Base-by-base conservation (phyloP, 2,329 filamentous ascomycete genomes). In the Coleophoma crateriformis region DNA sequence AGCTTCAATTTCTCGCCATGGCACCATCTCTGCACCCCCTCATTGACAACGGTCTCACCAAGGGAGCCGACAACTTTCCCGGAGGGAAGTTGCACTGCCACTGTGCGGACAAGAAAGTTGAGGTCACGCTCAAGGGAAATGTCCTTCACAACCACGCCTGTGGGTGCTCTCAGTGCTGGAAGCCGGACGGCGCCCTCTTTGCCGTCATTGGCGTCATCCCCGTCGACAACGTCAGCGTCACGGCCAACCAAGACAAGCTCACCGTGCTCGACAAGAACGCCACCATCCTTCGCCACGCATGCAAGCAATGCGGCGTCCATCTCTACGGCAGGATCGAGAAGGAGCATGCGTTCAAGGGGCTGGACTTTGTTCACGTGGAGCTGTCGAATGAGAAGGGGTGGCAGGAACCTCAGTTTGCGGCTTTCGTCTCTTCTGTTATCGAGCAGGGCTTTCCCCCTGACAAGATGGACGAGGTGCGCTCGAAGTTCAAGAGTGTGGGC, bases 161-260 rank as follows among this genome's bases (percentile, higher is more conserved):
- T 67, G 83, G 83, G 54, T 87, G 84, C 69, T 85, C 81, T 48
- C 84, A 86, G 66, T 87, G 84, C 76, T 87, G 82, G 82, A 87
- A 86, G 67, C 84, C 84, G 5, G 50, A 66, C 2, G 79, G 79
- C 32, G 73, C 81, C 0, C 75, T 87, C 53, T 87, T 87, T 72
- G 78, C 78, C 52, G 61, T 87, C 57, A 74, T 87, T 44, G 82
- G 69, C 50, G 83, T 87, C 47, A 67, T 86, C 2, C 76, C 84
- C 6, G 64, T 66, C 7, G 75, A 78, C 46, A 71, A 78, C 46
- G 53, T 87, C 44, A 59, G 61, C 17, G 78, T 87, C 15, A 79
- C 79, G 0, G 75, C 79, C 58, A 79, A 84, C 67, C 71, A 45
- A 14, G 56, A 74, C 52, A 87, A 87, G 67, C 72, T 87, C 2